phyloP scores from a whole-genome alignment of 2,329 filamentous ascomycete genomes.

The Neofusicoccum cordaticola region DNA sequence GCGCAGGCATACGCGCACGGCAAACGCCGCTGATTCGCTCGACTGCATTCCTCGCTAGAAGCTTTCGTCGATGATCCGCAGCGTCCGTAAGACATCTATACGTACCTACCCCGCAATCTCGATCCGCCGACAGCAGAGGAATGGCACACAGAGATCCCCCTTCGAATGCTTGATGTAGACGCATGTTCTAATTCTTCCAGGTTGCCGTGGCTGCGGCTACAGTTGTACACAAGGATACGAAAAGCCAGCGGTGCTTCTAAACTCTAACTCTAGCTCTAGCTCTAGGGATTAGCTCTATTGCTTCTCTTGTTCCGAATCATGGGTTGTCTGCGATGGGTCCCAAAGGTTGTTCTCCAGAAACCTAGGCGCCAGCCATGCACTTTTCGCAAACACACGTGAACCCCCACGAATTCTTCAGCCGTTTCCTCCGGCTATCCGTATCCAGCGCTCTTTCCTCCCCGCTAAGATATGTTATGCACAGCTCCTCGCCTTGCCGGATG shows the following conservation, averaged over 20 bases:
- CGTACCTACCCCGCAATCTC: background rate
- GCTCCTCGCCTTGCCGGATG: constrained; percentile 39
- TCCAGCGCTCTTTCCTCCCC: constrained; percentile 45
- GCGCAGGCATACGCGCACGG: background rate
- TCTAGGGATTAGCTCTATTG: background rate
- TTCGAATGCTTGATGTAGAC: no score
- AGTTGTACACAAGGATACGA: background rate
- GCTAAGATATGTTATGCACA: constrained; percentile 50
- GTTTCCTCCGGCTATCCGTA: constrained; percentile 35
- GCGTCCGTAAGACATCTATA: background rate
- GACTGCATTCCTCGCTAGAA: constrained; percentile 1
- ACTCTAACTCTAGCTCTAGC: constrained; percentile 8
- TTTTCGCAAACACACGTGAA: constrained; percentile 45
- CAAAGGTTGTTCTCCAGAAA: background rate
- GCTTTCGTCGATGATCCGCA: background rate
- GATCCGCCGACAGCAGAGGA: background rate
- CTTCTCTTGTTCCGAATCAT: background rate
- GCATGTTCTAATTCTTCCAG: background rate
- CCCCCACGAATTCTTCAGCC: constrained; percentile 43
- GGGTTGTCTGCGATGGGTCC: background rate
- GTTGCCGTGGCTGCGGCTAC: background rate
- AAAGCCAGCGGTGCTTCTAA: background rate
- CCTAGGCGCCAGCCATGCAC: constrained; percentile 27
- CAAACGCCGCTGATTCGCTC: constrained; percentile 1
- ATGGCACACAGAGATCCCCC: no score